Base-by-base conservation (phyloP, 306 rosid species). In the Hylodesmum podocarpum region DNA sequence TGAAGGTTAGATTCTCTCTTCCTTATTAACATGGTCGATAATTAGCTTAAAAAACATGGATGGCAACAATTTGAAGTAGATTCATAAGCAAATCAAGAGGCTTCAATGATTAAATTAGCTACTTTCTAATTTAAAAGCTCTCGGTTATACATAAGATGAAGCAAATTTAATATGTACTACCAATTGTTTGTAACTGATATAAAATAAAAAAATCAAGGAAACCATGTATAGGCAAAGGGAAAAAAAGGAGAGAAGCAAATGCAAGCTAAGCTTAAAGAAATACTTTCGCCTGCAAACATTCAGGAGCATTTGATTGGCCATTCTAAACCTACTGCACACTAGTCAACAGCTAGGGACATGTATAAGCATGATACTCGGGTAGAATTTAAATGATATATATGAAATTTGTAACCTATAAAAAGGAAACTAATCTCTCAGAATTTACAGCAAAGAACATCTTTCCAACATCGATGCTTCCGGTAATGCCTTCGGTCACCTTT, bases 371-470 rank as follows among this genome's bases (percentile, higher is more conserved):
- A 84, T 33, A 18, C 77, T 57, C 28, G 29, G 27, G 16, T 10
- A 49, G 25, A 77, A 57, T 55, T 43, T 68, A 29, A 78, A 78
- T 22, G 69, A 27, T 67, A 24, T 84, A 79, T 73, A 40, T 76
- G 14, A 55, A 75, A 4, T 43, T 78, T 84, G n/a, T 84, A 78
- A 77, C 85, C 89, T 83, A 86, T 66, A 12, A 44, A 59, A 70
- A 37, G 6, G 16, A 54, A 34, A 37, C 12, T 73, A 57, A 76
- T 67, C 76, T 70, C 80, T 90, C 78, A 95, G 87, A 92, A 96
- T 86, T 84, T 96, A 89, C 99, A 92, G 93, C 99, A 96, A 19
- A 96, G 83, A 84, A 95, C 69, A 15, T 72, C 73, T 85, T 66
- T 84, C 97, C 99, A 96, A 66, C 90, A 70, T 75, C 87, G 59